Evolutionary conservation across 441 rosid species (phyloP).

Genomic region (Iberis amara): DNA sequence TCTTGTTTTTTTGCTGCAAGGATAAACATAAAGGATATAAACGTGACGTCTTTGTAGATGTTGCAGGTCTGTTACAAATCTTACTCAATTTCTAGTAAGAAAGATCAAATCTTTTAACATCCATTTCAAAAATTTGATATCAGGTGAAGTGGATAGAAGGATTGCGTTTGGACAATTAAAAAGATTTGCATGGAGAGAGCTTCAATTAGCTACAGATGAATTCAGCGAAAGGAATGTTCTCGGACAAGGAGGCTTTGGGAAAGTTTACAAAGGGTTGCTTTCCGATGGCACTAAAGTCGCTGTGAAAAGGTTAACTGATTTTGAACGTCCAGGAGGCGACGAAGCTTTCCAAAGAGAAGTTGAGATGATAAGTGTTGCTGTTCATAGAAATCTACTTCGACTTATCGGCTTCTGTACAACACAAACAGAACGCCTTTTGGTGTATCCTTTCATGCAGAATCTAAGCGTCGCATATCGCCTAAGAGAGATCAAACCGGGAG

Average conservation of each 20-base stretch:
- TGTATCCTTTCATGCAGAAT: slow-evolving; percentile 90
- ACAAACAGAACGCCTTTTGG: slow-evolving; percentile 78
- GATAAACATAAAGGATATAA: slow-evolving; percentile 52
- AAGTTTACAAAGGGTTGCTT: slow-evolving; percentile 87
- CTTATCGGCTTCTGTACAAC: slow-evolving; percentile 92
- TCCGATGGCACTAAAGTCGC: slow-evolving; percentile 69
- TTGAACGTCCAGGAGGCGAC: slow-evolving; percentile 87
- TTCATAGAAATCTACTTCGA: slow-evolving; percentile 74
- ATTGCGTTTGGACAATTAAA: slow-evolving; percentile 89
- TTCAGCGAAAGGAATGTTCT: slow-evolving; percentile 79
- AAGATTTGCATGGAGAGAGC: slow-evolving; percentile 87
- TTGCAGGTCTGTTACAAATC: slow-evolving; percentile 53
- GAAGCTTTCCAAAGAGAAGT: slow-evolving; percentile 92
- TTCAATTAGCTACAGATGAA: slow-evolving; percentile 70
- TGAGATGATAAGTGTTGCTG: slow-evolving; percentile 93
- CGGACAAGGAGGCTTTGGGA: slow-evolving; percentile 96
- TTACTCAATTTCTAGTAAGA: neutral
- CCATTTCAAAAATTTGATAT: slow-evolving; percentile 12
- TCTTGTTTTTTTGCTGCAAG: slow-evolving; percentile 53
- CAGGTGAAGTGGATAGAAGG: slow-evolving; percentile 90
- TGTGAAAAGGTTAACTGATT: slow-evolving; percentile 80
- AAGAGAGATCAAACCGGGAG: slow-evolving; percentile 72
- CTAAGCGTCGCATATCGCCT: slow-evolving; percentile 80
- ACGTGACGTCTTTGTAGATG: slow-evolving; percentile 78
- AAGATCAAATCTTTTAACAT: too few species aligned